Conservation (phyloP, 2,329 filamentous ascomycete species). For the Ceratocystis smalleyi region DNA sequence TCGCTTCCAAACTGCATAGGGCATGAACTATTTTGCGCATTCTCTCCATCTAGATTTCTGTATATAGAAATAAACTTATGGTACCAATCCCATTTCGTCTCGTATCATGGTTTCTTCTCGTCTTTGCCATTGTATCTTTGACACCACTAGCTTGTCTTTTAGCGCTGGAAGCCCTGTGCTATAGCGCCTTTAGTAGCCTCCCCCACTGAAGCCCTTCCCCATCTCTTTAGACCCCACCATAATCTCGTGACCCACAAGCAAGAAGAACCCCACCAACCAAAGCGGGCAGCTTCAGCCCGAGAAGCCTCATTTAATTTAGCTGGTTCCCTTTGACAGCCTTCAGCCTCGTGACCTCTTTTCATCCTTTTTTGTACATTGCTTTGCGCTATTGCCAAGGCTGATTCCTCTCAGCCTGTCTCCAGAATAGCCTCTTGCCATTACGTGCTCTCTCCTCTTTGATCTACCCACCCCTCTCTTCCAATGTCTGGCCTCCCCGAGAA, state of each 20-base stretch:
- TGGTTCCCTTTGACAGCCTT: neutral
- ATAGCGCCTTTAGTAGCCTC: neutral
- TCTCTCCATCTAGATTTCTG: neutral
- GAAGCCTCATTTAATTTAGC: neutral
- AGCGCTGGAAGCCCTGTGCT: neutral
- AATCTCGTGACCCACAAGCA: neutral
- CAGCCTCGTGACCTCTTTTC: neutral
- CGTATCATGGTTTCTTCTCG: neutral
- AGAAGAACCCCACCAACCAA: slow-evolving; percentile 2
- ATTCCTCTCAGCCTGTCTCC: neutral
- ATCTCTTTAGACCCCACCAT: neutral
- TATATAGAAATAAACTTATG: neutral
- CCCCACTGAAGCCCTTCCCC: neutral
- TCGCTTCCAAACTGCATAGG: neutral
- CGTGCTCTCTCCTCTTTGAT: neutral
- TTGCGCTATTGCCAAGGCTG: neutral
- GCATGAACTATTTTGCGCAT: neutral
- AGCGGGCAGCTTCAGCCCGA: neutral
- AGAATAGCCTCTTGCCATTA: neutral
- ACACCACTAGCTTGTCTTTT: neutral
- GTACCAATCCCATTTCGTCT: neutral
- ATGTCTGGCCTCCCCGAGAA: slow-evolving; percentile 15
- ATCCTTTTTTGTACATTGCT: neutral
- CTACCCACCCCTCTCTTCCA: neutral
- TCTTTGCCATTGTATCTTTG: neutral